These are phyloP conservation scores for Hemerocallis citrina DNA, from an alignment of 106 monocot genomes.

Conservation along the genomic window DNA sequence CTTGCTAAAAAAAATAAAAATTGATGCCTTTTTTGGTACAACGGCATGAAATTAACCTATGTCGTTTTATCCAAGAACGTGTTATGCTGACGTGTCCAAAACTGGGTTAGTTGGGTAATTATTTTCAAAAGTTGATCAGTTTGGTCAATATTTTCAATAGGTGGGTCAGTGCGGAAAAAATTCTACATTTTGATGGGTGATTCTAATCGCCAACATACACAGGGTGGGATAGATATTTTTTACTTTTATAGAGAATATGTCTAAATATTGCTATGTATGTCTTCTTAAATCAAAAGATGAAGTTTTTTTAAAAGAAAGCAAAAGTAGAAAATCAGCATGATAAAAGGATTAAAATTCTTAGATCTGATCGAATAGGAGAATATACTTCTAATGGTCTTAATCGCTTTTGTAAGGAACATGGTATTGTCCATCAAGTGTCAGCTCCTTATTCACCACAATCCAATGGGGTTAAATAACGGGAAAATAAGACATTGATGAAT, in stretches of 20 bases:
- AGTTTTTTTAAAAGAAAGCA: not conserved
- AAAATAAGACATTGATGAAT: slow-evolving; percentile 5
- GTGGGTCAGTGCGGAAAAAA: too few species aligned
- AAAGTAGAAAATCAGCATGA: not conserved
- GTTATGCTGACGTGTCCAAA: too few species aligned
- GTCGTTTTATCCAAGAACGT: too few species aligned
- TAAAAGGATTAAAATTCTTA: not conserved
- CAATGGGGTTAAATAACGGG: not conserved
- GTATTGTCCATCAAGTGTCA: not conserved
- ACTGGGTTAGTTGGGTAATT: too few species aligned
- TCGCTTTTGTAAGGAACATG: slow-evolving; percentile 3
- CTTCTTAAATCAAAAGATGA: slow-evolving; percentile 3
- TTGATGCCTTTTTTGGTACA: too few species aligned
- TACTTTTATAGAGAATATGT: not conserved
- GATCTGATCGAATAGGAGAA: not conserved
- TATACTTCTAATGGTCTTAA: not conserved
- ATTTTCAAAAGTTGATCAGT: too few species aligned
- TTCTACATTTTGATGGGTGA: not conserved
- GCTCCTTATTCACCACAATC: slow-evolving; percentile 6
- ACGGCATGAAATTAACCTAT: too few species aligned
- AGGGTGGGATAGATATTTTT: not conserved
- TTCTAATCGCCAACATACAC: not conserved
- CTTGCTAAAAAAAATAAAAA: too few species aligned
- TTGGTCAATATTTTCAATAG: too few species aligned
- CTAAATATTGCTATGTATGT: not conserved